A percentile compares a stretch with the other conserved stretches of the same genome.
These are phyloP conservation scores for Podospora pseudopauciseta DNA, from an alignment of 495 filamentous ascomycete genomes.

Conservation along the genomic window DNA sequence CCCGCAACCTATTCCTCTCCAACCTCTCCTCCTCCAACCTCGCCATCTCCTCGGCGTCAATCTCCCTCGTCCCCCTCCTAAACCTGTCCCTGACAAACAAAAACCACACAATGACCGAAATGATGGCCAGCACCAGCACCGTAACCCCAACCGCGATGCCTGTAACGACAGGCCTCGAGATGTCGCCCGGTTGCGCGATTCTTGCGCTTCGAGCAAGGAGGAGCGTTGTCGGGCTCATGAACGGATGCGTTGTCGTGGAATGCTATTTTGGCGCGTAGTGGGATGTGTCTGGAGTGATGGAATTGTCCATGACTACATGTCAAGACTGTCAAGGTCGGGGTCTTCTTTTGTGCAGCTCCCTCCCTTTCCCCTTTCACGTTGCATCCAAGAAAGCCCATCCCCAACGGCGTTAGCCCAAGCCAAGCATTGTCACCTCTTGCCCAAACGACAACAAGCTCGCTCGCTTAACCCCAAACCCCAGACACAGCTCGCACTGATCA, in stretches of 20 bases:
- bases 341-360: too few species aligned
- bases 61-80: background rate
- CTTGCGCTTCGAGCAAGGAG: background rate
- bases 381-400: background rate
- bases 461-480: background rate
- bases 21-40: background rate
- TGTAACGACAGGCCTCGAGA: background rate
- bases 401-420: background rate
- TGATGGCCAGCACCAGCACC: background rate
- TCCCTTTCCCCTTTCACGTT: background rate
- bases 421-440: background rate
- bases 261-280: background rate
- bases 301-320: too few species aligned
- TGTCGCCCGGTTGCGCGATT: background rate
- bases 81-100: background rate
- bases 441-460: background rate
- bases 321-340: too few species aligned
- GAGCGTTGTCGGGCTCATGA: background rate
- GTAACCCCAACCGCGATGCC: background rate
- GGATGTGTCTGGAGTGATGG: too few species aligned
- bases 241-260: background rate
- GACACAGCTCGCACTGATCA: background rate
- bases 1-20: background rate
- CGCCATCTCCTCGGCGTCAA: background rate
- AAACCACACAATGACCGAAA: background rate